Percentiles rank a stretch among this genome's conserved stretches.
phyloP scores from a whole-genome alignment of 2,329 filamentous ascomycete genomes.

The Venturia aucupariae region DNA sequence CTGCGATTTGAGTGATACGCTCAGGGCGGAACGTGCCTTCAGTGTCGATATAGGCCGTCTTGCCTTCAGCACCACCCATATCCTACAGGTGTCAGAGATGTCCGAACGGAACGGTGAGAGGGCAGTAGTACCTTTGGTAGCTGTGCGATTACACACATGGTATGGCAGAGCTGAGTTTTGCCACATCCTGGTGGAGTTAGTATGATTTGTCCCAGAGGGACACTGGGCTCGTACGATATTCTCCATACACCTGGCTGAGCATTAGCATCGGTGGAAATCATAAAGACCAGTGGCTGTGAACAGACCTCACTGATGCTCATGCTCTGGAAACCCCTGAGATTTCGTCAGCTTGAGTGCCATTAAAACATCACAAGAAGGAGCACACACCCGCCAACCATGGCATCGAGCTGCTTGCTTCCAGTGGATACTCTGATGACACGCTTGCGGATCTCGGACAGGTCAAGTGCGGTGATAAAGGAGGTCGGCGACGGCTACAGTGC shows the following conservation, averaged over 20 bases:
- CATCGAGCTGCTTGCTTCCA: slow-evolving; percentile 59
- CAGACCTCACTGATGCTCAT: slow-evolving; percentile 55
- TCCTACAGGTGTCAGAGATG: slow-evolving; percentile 29
- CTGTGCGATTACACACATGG: slow-evolving; percentile 56
- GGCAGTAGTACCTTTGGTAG: slow-evolving; percentile 34
- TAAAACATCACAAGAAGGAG: background rate
- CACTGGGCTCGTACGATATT: slow-evolving; percentile 36
- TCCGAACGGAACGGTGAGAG: background rate
- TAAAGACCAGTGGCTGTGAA: background rate
- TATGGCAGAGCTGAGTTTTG: slow-evolving; percentile 62
- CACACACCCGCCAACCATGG: slow-evolving; percentile 51
- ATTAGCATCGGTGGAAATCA: background rate
- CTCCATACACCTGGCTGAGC: slow-evolving; percentile 41
- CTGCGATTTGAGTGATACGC: slow-evolving; percentile 57
- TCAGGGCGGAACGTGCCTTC: slow-evolving; percentile 60
- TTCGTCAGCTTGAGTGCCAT: background rate
- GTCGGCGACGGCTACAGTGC: slow-evolving; percentile 44
- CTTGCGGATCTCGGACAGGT: slow-evolving; percentile 54
- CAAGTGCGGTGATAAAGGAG: slow-evolving; percentile 57
- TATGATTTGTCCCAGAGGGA: background rate
- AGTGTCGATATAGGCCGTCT: slow-evolving; percentile 58
- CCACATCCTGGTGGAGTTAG: slow-evolving; percentile 41
- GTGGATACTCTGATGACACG: slow-evolving; percentile 57
- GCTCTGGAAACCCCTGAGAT: slow-evolving; percentile 54
- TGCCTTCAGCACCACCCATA: slow-evolving; percentile 58